Evolutionary conservation across 2,329 filamentous ascomycete species (phyloP).

Genomic region (Pseudogymnoascus sp.): DNA sequence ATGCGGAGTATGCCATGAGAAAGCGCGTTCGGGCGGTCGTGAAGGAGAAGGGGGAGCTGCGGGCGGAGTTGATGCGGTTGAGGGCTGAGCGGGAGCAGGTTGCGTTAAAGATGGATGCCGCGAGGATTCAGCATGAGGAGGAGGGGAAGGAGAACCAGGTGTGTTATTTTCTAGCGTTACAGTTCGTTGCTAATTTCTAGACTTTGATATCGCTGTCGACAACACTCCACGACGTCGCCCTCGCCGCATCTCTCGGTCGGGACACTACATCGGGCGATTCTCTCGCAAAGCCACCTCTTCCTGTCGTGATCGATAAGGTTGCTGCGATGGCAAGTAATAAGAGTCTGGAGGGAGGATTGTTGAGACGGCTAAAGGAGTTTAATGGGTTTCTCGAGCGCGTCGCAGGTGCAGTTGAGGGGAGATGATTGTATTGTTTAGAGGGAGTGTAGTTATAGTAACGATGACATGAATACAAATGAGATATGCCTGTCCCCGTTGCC

Average conservation of each 20-base stretch:
- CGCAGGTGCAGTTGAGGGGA: conserved; percentile 47
- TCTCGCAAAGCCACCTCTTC: neutral
- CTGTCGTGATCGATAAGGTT: conserved; percentile 35
- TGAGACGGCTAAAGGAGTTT: conserved; percentile 54
- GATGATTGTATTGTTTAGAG: neutral
- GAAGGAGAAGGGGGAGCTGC: conserved; percentile 48
- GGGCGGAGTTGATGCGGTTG: conserved; percentile 55
- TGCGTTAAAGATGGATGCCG: conserved; percentile 55
- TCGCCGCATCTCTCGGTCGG: conserved; percentile 38
- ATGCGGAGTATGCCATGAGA: conserved; percentile 51
- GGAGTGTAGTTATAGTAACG: too few relatives aligned
- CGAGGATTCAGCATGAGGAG: conserved; percentile 54
- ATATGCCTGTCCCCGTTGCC: too few relatives aligned
- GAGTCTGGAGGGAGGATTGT: conserved; percentile 44
- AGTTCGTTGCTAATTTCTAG: neutral
- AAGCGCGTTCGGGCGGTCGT: conserved; percentile 53
- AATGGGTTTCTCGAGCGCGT: conserved; percentile 59
- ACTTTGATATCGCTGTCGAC: neutral
- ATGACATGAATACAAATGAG: too few relatives aligned
- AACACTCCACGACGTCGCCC: conserved; percentile 55
- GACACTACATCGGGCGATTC: neutral
- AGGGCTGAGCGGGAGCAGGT: conserved; percentile 56
- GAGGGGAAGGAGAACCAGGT: conserved; percentile 49
- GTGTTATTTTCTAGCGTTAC: conserved; percentile 22
- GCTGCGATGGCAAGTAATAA: conserved; percentile 47